Evolutionary conservation across 306 rosid species (phyloP).

Genomic region (Gleditsia sinensis): DNA sequence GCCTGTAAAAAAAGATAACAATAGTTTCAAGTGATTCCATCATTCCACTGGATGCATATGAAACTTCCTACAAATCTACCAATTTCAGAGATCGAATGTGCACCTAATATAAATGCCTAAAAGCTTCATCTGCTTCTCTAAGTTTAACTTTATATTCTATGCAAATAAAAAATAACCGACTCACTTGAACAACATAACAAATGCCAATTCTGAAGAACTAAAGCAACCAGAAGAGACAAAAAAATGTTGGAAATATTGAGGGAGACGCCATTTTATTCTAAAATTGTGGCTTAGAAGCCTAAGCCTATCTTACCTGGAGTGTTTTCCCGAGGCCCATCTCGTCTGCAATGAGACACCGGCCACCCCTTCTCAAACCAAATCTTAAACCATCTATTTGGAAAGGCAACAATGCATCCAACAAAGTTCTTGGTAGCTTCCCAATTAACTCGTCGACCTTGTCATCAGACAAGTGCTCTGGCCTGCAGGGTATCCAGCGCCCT

Average conservation of each 20-base stretch:
- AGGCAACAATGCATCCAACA: conserved; percentile 67
- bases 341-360: conserved; percentile 88
- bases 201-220: neutral
- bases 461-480: conserved; percentile 75
- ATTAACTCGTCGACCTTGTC: conserved; percentile 68
- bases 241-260: neutral
- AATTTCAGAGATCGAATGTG: conserved; percentile 7
- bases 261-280: neutral
- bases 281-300: conserved; percentile 10
- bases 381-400: conserved; percentile 82
- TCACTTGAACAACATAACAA: neutral
- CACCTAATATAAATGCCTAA: neutral
- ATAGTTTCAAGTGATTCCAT: conserved; percentile 6
- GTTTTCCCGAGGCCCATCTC: conserved; percentile 99
- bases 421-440: conserved; percentile 58
- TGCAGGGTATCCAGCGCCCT: conserved; percentile 68
- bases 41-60: neutral
- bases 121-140: neutral
- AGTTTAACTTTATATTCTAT: neutral
- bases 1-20: conserved; percentile 51
- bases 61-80: neutral
- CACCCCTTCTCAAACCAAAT: conserved; percentile 87
- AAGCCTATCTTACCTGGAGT: conserved; percentile 64
- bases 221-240: neutral
- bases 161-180: neutral